Base-by-base conservation (phyloP, 2,329 filamentous ascomycete genomes). In the Penicillium brevicompactum region DNA sequence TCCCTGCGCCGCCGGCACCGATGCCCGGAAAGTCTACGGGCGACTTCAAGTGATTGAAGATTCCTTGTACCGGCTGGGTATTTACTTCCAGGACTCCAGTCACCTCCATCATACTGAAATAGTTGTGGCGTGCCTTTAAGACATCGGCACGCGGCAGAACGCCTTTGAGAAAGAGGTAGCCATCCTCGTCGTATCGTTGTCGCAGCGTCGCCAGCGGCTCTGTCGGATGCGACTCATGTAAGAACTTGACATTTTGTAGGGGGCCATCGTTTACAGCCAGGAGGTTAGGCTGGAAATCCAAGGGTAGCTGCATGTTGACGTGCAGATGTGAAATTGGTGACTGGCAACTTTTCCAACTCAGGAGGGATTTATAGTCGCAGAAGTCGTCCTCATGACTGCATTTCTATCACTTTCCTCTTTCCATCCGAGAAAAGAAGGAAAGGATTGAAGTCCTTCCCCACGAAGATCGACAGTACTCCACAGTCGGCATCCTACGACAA, bases 61-160 rank as follows among this genome's bases (percentile, higher is more conserved):
- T 37, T 4, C 34, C 34, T 2, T 37, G 34, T 37, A 16, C 34
- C 7, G 34, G 34, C 11, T 73, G 64, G 0, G 79, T 81, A 24
- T 76, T 79, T 0, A 78, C 76, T 55, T 80, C 78, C 8, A 86
- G 69, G 31, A 86, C 77, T 1, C 81, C 81, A 38, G 77, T 84
- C 1, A 82, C 78, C 0, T 76, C 70, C 13, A 85, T 70, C 44
- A 78, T 76, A 2, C 69, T 65, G 61, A 84, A 84, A 64, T 84
- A 84, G 22, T 73, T 67, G 58, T 76, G 70, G 2, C 82, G 76
- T 2, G 78, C 77, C 30, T 72, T 70, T 7, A 82, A 70, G 1
- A 83, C 80, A 55, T 83, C 78, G 4, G 70, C 66, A 3, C 75
- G 75, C 0, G 81, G 81, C 2, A 84, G 65, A 0, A 84, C 65